Evolutionary conservation across 805 yeast species (phyloP).

Genomic region (Lipomyces lipofer): DNA sequence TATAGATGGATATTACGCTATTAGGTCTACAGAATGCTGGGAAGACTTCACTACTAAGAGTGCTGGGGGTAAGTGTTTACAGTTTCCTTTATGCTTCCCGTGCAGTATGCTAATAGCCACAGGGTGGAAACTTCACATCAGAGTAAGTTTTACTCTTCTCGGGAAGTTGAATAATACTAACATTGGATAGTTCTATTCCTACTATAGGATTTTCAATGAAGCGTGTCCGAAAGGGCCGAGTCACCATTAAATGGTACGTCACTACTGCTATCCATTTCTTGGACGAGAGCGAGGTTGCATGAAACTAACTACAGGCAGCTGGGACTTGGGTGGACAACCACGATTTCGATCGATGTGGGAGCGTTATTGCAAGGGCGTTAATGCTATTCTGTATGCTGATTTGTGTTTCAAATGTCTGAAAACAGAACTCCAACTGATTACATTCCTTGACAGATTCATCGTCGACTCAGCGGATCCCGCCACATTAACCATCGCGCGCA

Average conservation of each 20-base stretch:
- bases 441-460: constrained; percentile 34
- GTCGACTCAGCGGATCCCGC: constrained; percentile 42
- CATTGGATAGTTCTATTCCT: constrained; percentile 38
- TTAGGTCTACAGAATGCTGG: constrained; percentile 45
- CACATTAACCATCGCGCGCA: constrained; percentile 37
- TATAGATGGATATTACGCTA: constrained; percentile 41
- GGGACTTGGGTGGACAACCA: constrained; percentile 46
- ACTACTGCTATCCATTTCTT: neutral
- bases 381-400: constrained; percentile 38
- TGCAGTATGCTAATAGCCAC: neutral
- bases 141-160: constrained; percentile 34
- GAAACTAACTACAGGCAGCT: constrained; percentile 26
- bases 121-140: constrained; percentile 40
- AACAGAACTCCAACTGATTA: too few relatives aligned
- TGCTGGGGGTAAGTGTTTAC: constrained; percentile 35
- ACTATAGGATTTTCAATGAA: constrained; percentile 45
- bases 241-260: constrained; percentile 41
- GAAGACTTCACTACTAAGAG: constrained; percentile 41
- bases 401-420: neutral
- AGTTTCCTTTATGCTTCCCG: neutral
- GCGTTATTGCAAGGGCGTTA: constrained; percentile 42
- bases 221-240: constrained; percentile 39
- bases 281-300: neutral
- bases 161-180: neutral
- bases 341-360: constrained; percentile 45